phyloP scores from a whole-genome alignment of 106 monocot species.

The Apostasia shenzhenica region DNA sequence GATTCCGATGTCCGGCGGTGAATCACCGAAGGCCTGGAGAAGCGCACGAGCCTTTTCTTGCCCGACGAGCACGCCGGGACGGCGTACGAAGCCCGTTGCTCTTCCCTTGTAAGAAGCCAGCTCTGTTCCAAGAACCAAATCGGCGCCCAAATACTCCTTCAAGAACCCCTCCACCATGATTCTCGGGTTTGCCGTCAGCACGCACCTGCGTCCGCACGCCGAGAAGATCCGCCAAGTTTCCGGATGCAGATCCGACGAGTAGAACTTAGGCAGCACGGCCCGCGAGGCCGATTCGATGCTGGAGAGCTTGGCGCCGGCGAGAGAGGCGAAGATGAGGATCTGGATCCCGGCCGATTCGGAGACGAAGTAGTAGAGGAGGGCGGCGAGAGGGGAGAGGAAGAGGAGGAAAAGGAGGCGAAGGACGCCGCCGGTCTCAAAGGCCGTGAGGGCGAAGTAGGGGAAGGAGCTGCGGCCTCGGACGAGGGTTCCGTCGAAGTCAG shows the following conservation, averaged over 20 bases:
- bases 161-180: slow-evolving; percentile 61
- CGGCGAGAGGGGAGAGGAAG: slow-evolving; percentile 18
- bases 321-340: slow-evolving; percentile 32
- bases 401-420: slow-evolving; percentile 36
- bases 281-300: slow-evolving; percentile 47
- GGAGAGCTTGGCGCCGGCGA: slow-evolving; percentile 25
- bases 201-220: slow-evolving; percentile 35
- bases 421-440: slow-evolving; percentile 60
- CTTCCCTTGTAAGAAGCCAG: slow-evolving; percentile 17
- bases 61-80: slow-evolving; percentile 48
- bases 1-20: slow-evolving; percentile 46
- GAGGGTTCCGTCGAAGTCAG: slow-evolving; percentile 57
- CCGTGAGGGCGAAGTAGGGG: slow-evolving; percentile 68
- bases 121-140: slow-evolving; percentile 59
- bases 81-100: slow-evolving; percentile 38
- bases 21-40: slow-evolving; percentile 10
- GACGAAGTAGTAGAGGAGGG: slow-evolving; percentile 16
- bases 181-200: slow-evolving; percentile 51
- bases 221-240: slow-evolving; percentile 65
- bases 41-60: slow-evolving; percentile 31
- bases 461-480: slow-evolving; percentile 39
- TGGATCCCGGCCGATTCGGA: slow-evolving; percentile 27
- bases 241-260: slow-evolving; percentile 43
- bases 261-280: slow-evolving; percentile 73
- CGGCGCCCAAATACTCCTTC: slow-evolving; percentile 56